Evolutionary conservation across 352 stramenopile genomes (phyloP).

Genomic region (Aphanomyces astaci): DNA sequence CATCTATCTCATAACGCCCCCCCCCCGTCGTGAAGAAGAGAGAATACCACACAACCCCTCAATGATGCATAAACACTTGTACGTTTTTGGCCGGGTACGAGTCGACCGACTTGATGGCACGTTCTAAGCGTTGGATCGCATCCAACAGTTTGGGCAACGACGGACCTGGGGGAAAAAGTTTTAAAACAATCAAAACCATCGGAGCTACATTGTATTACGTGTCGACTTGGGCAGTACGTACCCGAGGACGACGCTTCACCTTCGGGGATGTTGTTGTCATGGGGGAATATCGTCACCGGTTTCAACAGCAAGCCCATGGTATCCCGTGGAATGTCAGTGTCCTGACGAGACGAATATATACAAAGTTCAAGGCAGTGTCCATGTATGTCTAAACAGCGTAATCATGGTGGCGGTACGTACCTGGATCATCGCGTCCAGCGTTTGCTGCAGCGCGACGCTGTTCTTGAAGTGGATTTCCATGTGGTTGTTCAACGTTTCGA

Average conservation of each 20-base stretch:
- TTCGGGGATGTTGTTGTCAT: constrained; percentile 25
- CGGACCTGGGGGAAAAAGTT: no score
- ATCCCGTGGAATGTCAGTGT: constrained; percentile 49
- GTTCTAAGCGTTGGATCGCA: constrained; percentile 39
- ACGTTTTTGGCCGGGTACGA: constrained; percentile 41
- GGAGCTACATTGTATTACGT: not conserved
- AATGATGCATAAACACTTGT: no score
- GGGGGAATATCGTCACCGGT: constrained; percentile 41
- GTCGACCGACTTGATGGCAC: constrained; percentile 49
- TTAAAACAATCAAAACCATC: no score
- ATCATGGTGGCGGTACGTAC: constrained; percentile 3
- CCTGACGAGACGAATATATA: not conserved
- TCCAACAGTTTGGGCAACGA: constrained; percentile 31
- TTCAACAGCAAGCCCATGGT: constrained; percentile 47
- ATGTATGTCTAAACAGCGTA: no score
- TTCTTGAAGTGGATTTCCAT: constrained; percentile 77
- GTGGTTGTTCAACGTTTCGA: constrained; percentile 72
- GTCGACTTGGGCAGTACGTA: no score
- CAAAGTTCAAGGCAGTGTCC: no score
- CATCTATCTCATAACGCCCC: constrained; percentile 53
- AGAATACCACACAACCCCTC: no score
- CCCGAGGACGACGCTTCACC: no score
- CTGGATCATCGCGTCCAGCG: constrained; percentile 39
- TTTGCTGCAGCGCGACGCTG: constrained; percentile 52
- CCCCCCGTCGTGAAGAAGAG: no score